phyloP scores from a whole-genome alignment of 352 stramenopile species.

The Pythium vanterpoolii region DNA sequence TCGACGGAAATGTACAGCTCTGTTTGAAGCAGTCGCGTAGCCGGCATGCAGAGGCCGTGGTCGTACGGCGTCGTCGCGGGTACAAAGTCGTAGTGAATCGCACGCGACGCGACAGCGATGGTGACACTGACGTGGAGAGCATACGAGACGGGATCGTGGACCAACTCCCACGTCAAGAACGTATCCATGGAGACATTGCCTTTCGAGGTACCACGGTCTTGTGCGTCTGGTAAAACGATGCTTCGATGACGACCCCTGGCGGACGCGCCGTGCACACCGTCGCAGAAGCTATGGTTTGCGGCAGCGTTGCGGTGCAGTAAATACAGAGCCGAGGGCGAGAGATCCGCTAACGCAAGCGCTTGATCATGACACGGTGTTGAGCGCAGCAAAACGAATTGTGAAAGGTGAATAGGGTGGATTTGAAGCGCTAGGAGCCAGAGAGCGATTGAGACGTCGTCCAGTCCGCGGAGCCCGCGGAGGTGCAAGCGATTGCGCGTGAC shows the following conservation, averaged over 20 bases:
- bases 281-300: neutral
- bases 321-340: conserved; percentile 31
- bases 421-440: conserved; percentile 10
- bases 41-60: neutral
- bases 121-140: neutral
- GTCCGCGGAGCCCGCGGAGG: neutral
- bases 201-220: neutral
- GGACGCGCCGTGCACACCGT: neutral
- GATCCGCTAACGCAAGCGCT: conserved; percentile 41
- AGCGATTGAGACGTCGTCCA: conserved; percentile 18
- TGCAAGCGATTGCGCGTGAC: conserved; percentile 1
- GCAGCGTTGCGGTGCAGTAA: neutral
- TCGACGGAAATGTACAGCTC: conserved; percentile 3
- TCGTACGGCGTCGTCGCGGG: neutral
- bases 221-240: neutral
- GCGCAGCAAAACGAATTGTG: conserved; percentile 35
- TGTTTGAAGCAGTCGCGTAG: neutral
- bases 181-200: neutral
- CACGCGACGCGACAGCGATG: neutral
- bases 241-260: neutral
- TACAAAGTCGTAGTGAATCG: neutral
- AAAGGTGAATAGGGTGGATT: conserved; percentile 1
- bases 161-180: neutral
- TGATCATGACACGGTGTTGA: conserved; percentile 21
- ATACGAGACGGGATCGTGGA: neutral